phyloP scores from a whole-genome alignment of 2,329 filamentous ascomycete species.

The Sporothrix phasma region DNA sequence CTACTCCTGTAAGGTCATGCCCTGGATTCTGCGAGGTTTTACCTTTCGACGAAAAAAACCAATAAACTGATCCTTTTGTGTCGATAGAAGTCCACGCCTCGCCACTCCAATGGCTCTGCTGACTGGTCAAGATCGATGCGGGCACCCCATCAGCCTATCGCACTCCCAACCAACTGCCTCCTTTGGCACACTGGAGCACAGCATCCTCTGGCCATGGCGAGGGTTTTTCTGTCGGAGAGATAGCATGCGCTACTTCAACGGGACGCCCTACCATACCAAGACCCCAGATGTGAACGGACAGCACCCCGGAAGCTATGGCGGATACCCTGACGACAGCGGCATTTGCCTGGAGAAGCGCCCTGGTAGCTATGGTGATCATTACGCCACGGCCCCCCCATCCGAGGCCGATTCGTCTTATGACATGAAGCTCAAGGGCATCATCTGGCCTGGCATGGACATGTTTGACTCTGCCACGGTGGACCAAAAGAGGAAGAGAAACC shows the following conservation, averaged over 20 bases:
- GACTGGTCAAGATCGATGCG: constrained; percentile 1
- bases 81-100: neutral
- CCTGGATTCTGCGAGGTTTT: neutral
- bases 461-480: constrained; percentile 69
- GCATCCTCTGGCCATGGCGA: constrained; percentile 1
- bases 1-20: constrained; percentile 16
- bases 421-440: constrained; percentile 57
- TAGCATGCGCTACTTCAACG: constrained; percentile 14
- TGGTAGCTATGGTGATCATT: constrained; percentile 23
- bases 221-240: constrained; percentile 13
- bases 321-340: neutral
- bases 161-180: constrained; percentile 8
- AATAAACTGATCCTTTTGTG: neutral
- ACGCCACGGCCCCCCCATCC: constrained; percentile 20
- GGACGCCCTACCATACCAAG: constrained; percentile 20
- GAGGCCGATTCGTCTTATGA: constrained; percentile 19
- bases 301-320: constrained; percentile 14
- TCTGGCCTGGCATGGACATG: constrained; percentile 70
- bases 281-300: no score
- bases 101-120: constrained; percentile 3
- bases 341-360: constrained; percentile 11
- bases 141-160: neutral
- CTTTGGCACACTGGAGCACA: constrained; percentile 19
- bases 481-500: constrained; percentile 65
- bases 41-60: no score